phyloP scores from a whole-genome alignment of 2,329 filamentous ascomycete genomes.

The Colletotrichum caudatum region DNA sequence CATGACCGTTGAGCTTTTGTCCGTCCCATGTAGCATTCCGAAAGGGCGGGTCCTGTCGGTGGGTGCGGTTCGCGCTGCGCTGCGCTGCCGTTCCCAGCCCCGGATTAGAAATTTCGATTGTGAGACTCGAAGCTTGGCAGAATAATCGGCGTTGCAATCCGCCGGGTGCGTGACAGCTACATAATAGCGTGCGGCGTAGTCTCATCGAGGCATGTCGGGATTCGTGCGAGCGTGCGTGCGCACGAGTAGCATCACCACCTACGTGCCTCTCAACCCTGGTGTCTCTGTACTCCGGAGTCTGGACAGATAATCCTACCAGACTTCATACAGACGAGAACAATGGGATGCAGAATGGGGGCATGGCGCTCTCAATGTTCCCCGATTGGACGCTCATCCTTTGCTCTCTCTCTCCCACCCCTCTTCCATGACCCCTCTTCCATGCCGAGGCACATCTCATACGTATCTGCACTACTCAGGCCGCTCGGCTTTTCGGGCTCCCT shows the following conservation, averaged over 20 bases:
- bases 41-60: neutral
- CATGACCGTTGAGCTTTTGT: constrained; percentile 1
- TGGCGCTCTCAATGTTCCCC: neutral
- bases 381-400: neutral
- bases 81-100: constrained; percentile 11
- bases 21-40: constrained; percentile 12
- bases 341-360: neutral
- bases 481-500: neutral
- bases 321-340: too few relatives aligned
- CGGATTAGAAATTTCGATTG: neutral
- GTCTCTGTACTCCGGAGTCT: too few relatives aligned
- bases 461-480: neutral
- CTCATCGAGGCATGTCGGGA: too few relatives aligned
- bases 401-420: neutral
- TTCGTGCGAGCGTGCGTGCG: too few relatives aligned
- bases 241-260: too few relatives aligned
- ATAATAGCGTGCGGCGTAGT: too few relatives aligned
- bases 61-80: neutral
- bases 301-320: too few relatives aligned
- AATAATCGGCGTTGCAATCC: neutral
- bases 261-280: too few relatives aligned
- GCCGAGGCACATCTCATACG: constrained; percentile 4
- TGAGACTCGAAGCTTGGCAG: neutral
- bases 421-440: neutral
- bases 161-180: neutral